Evolutionary conservation across 1,284 basidiomycete genomes (phyloP), one percentile per base, ranked within the genome.

Genomic region (Tetrapyrgos nigripes): DNA sequence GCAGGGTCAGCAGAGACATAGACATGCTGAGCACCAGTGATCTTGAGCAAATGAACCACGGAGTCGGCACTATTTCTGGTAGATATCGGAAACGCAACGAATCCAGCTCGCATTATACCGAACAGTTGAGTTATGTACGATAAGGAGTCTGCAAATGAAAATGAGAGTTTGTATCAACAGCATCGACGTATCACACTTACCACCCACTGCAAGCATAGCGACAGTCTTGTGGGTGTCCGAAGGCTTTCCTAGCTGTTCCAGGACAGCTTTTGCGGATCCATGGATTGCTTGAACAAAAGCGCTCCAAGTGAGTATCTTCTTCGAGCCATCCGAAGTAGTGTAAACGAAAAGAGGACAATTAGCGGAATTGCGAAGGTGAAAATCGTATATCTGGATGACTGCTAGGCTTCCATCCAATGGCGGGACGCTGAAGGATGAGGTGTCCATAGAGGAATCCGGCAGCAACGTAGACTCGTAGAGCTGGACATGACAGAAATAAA

Each of bases 1-100:
- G 50, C 11, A 11, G 43, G 43, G 4, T 61, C 59, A 6, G 33
- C 23, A 17, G 55, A 35, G n/a, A 64, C 60, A 21, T 58, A 54
- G n/a, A 61, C 9, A 44, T 55, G 58, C n/a, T 28, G n/a, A 19
- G 50, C 51, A 13, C 23, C 33, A 3, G 53, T 44, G 27, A 26
- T 23, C 4, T 37, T 46, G 4, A 63, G 27, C 33, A 63, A 54
- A 55, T 58, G 61, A 4, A 58, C 58, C 1, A 66, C 58, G n/a
- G 61, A 61, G 5, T 45, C 26, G 6, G 63, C 37, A 14, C 61
- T 62, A 37, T 66, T 66, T n/a, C 63, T 52, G 23, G 63, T 55
- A 26, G 64, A 66, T n/a, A 66, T 65, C 19, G 61, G 59, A 47
- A 66, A 66, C 17, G 33, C 46, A 24, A 51, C 26, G 43, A 23